Evolutionary conservation across 441 rosid species (phyloP), one percentile per base, ranked within the genome.

Genomic region (Adansonia grandidieri): DNA sequence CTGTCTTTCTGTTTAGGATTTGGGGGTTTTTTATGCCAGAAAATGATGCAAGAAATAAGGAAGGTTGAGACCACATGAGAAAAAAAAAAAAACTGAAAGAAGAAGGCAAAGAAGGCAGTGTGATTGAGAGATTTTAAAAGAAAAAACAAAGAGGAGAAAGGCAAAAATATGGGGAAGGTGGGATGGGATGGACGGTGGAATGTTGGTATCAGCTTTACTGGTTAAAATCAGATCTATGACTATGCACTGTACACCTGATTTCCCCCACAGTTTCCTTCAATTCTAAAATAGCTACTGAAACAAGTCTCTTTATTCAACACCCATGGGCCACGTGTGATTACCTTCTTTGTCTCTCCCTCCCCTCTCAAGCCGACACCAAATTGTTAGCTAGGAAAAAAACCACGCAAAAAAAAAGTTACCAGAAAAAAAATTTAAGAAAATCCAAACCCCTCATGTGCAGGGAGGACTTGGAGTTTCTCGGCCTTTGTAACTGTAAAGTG

Each of bases 131-230:
- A 74, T 81, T 54, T 81, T 74, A 8, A 67, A 72, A 40, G 37
- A 32, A 32, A 32, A 73, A 78, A 51, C 48, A 17, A 67, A 61
- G 60, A 63, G 60, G 22, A 50, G 48, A 37, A 58, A 44, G 47
- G 28, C n/a, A 65, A 42, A 40, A 53, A 62, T 56, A 60, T 32
- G 37, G 47, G 72, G 14, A 28, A 20, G 6, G 73, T 62, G 47
- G 13, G 54, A 67, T 6, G 62, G 53, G 8, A 67, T 64, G 82
- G 68, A 74, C 14, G 84, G 86, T 86, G 80, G 74, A 77, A 65
- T 78, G 84, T 80, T 78, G 84, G 85, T 19, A 82, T 84, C 87
- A 80, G 37, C 72, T 22, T 77, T n/a, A 57, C 44, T 37, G 65
- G 74, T 71, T 65, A 44, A 74, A 75, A 70, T 77, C 76, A 77